phyloP scores from a whole-genome alignment of 306 rosid species.

The Purshia tridentata region DNA sequence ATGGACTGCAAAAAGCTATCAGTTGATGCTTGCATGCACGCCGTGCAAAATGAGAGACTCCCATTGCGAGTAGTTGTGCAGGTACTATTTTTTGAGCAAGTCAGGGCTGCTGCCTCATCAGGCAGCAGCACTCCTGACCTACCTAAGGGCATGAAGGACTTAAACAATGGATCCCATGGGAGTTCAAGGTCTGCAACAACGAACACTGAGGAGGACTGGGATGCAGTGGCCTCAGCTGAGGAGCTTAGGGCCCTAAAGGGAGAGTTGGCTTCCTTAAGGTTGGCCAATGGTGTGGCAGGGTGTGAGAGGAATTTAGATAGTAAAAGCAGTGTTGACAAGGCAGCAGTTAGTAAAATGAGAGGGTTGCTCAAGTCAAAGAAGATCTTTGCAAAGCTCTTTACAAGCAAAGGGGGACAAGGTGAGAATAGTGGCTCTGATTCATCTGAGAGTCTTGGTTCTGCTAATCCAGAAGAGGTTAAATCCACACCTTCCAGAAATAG shows the following conservation, averaged over 20 bases:
- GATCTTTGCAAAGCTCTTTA: conserved; percentile 72
- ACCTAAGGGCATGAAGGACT: conserved; percentile 65
- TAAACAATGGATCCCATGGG: conserved; percentile 62
- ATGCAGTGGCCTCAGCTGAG: conserved; percentile 66
- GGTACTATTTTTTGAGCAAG: conserved; percentile 92
- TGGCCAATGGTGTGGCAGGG: conserved; percentile 49
- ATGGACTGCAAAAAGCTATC: conserved; percentile 93
- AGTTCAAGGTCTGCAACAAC: conserved; percentile 90
- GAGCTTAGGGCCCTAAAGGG: conserved; percentile 83
- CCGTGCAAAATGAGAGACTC: conserved; percentile 92
- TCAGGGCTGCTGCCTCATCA: conserved; percentile 67
- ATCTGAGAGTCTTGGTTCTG: conserved; percentile 78
- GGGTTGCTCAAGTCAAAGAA: conserved; percentile 79
- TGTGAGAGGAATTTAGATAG: conserved; percentile 52
- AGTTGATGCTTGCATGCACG: conserved; percentile 88
- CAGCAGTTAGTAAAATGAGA: conserved; percentile 73
- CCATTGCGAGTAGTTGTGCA: conserved; percentile 93
- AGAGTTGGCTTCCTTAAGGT: conserved; percentile 83
- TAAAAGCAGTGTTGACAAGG: conserved; percentile 59
- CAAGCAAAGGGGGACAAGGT: conserved; percentile 79
- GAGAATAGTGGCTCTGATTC: conserved; percentile 96
- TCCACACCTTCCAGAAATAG: conserved; percentile 86
- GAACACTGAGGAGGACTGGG: conserved; percentile 77
- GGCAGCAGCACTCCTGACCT: conserved; percentile 96
- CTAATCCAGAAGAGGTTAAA: conserved; percentile 82